These are phyloP conservation scores for Geoglossum cookeanum DNA, from an alignment of 2,329 filamentous ascomycete genomes.

Conservation along the genomic window DNA sequence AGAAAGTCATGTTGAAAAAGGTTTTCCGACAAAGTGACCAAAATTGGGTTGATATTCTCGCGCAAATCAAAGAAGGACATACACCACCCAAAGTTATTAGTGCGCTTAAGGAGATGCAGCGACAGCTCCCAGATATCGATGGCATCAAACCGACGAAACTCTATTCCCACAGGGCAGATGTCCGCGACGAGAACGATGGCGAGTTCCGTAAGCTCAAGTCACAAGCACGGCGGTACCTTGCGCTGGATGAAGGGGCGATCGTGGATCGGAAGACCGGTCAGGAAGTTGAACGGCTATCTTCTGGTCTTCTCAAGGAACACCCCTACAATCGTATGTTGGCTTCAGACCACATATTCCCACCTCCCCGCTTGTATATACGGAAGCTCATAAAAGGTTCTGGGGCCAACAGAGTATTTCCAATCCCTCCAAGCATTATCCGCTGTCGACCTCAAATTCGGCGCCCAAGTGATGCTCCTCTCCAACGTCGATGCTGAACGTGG, in stretches of 20 bases:
- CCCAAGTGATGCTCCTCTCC: slow-evolving; percentile 32
- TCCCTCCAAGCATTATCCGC: slow-evolving; percentile 27
- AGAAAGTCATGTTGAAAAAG: no score
- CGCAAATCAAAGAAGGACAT: no score
- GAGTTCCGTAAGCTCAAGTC: slow-evolving; percentile 19
- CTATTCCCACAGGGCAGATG: slow-evolving; percentile 17
- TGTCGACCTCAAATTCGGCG: slow-evolving; percentile 30
- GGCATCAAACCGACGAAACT: slow-evolving; percentile 13
- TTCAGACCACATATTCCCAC: no score
- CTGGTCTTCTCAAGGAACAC: no score
- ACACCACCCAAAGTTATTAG: no score
- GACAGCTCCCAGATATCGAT: no score
- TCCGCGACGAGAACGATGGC: slow-evolving; percentile 18
- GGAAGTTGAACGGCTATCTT: no score
- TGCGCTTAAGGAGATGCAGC: no score
- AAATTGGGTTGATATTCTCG: no score
- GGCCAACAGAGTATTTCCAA: slow-evolving; percentile 14
- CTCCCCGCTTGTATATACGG: neutral
- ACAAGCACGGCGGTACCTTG: slow-evolving; percentile 13
- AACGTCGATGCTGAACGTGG: slow-evolving; percentile 26
- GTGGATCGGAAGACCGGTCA: neutral
- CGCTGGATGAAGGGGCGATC: slow-evolving; percentile 7
- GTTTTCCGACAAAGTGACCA: no score
- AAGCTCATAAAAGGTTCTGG: neutral
- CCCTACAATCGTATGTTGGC: no score